These are phyloP conservation scores for Apostasia ramifera DNA, from an alignment of 106 monocot genomes.

Conservation along the genomic window DNA sequence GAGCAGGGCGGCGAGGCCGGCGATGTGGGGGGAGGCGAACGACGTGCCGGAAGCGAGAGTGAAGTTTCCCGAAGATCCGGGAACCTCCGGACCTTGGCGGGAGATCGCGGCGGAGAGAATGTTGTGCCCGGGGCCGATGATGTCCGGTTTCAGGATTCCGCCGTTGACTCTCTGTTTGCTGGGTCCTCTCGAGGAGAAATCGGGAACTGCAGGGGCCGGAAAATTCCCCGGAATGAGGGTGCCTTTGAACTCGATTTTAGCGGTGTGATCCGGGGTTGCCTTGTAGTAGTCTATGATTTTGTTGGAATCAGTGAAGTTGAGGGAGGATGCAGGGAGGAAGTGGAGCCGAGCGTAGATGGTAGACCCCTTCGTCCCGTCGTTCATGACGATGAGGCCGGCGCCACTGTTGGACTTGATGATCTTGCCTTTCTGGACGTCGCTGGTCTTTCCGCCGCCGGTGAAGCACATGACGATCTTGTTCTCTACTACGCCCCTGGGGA, in stretches of 20 bases:
- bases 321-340: constrained; percentile 22
- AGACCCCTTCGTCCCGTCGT: no score
- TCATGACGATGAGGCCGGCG: neutral
- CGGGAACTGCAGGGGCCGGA: constrained; percentile 17
- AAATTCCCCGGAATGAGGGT: constrained; percentile 4
- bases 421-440: neutral
- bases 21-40: constrained; percentile 28
- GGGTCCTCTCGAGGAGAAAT: constrained; percentile 40
- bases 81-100: constrained; percentile 26
- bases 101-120: constrained; percentile 7
- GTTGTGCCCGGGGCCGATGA: constrained; percentile 31
- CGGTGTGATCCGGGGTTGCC: neutral
- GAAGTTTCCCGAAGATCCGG: neutral
- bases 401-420: neutral
- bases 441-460: neutral
- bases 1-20: no score
- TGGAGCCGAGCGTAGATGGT: neutral
- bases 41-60: constrained; percentile 29
- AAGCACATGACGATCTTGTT: neutral
- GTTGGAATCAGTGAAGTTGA: constrained; percentile 12
- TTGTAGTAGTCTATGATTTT: constrained; percentile 6
- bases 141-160: constrained; percentile 41
- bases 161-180: neutral
- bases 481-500: neutral
- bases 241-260: constrained; percentile 22